A percentile compares a stretch with the other conserved stretches of the same genome.
Conservation (phyloP, 148 eudicot species). For the Fagopyrum esculentum region DNA sequence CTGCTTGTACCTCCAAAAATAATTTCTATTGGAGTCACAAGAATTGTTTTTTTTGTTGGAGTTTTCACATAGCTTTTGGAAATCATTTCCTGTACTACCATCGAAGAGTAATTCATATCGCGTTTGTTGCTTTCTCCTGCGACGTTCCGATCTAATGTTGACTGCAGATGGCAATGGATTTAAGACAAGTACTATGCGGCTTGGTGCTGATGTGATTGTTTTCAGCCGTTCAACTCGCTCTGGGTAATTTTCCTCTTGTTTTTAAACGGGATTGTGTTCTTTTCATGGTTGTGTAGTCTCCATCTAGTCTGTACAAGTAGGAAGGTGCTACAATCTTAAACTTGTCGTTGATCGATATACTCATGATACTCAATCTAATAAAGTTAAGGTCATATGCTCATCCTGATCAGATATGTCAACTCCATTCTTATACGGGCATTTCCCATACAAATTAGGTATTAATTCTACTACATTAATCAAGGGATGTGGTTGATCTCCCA, state of each 20-base stretch:
- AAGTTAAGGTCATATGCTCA: neutral
- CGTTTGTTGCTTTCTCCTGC: neutral
- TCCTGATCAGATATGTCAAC: neutral
- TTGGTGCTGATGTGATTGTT: conserved; percentile 95
- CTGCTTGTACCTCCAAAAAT: neutral
- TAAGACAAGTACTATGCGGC: conserved; percentile 97
- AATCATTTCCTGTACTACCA: neutral
- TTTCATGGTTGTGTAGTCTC: neutral
- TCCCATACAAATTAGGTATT: neutral
- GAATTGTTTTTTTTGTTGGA: neutral
- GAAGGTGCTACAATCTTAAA: neutral
- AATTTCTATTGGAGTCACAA: neutral
- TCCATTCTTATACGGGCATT: neutral
- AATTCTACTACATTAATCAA: neutral
- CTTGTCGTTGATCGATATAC: neutral
- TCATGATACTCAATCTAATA: neutral
- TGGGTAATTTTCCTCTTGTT: conserved; percentile 42
- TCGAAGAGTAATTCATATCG: neutral
- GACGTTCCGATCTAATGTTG: conserved; percentile 11
- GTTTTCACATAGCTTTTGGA: neutral
- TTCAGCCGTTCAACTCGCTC: conserved; percentile 63
- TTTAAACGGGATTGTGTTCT: conserved; percentile 1
- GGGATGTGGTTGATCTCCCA: neutral
- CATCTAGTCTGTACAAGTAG: neutral
- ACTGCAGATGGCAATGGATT: conserved; percentile 93